These are phyloP conservation scores for Centaurea solstitialis DNA, from an alignment of 129 eudicot species.

Conservation along the genomic window DNA sequence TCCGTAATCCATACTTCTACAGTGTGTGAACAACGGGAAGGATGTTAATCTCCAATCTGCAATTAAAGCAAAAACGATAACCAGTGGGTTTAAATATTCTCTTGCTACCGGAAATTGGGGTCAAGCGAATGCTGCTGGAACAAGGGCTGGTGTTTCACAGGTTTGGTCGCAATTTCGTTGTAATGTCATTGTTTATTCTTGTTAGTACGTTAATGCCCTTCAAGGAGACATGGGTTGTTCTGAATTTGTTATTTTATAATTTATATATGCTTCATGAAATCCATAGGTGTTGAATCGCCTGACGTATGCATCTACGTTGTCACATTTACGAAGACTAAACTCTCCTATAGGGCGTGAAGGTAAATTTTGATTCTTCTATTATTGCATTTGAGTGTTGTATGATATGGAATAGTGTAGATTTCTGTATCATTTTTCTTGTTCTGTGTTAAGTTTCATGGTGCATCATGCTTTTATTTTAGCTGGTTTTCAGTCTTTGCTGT, in stretches of 20 bases:
- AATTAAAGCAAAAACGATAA: conserved; percentile 94
- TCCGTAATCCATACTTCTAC: neutral
- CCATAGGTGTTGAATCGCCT: conserved; percentile 86
- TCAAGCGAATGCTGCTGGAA: conserved; percentile 96
- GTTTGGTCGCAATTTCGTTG: conserved; percentile 20
- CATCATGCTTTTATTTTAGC: neutral
- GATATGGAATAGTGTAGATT: conserved; percentile 8
- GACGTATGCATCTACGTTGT: conserved; percentile 94
- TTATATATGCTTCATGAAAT: conserved; percentile 17
- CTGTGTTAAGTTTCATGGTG: neutral
- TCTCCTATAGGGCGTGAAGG: conserved; percentile 99
- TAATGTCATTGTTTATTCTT: too few relatives aligned
- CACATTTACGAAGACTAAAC: conserved; percentile 86
- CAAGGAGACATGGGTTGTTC: conserved; percentile 7
- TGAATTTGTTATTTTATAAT: neutral
- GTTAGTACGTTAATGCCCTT: neutral
- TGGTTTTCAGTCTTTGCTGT: neutral
- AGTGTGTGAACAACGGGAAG: conserved; percentile 92
- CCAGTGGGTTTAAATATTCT: conserved; percentile 92
- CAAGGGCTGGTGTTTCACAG: conserved; percentile 97
- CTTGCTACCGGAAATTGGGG: conserved; percentile 99
- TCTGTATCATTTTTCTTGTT: neutral
- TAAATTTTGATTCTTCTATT: conserved; percentile 6
- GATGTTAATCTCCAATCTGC: conserved; percentile 94
- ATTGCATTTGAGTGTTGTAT: neutral